phyloP scores from a whole-genome alignment of 108 stramenopile species.

The Nannochloropsis granulata region DNA sequence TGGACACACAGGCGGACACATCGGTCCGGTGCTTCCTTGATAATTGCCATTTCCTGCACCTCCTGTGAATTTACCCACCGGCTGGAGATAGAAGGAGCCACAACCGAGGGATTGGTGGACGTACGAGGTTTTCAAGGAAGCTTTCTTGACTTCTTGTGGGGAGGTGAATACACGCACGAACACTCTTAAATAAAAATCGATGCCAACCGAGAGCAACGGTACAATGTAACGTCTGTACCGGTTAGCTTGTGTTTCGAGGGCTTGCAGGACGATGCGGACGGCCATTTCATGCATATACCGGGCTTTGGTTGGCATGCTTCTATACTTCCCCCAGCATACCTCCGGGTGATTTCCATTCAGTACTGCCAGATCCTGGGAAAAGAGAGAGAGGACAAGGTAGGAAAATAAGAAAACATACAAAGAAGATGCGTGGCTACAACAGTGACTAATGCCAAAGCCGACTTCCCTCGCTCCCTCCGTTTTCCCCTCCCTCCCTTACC shows the following conservation, averaged over 20 bases:
- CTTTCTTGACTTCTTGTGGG: constrained; percentile 62
- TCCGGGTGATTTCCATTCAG: constrained; percentile 82
- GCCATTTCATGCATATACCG: constrained; percentile 90
- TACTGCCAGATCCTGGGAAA: constrained; percentile 1
- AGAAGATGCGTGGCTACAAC: too few relatives aligned
- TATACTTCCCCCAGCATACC: constrained; percentile 81
- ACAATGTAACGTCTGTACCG: constrained; percentile 68
- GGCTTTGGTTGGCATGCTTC: constrained; percentile 59
- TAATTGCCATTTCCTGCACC: not conserved
- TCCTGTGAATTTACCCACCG: constrained; percentile 29
- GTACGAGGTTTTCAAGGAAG: constrained; percentile 60
- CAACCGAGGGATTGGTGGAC: constrained; percentile 83
- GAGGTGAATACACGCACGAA: constrained; percentile 86
- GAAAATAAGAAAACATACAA: too few relatives aligned
- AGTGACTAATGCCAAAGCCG: too few relatives aligned
- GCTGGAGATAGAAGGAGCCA: constrained; percentile 69
- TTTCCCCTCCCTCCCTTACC: constrained; percentile 60
- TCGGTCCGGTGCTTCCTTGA: not conserved
- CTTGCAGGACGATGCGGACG: constrained; percentile 71
- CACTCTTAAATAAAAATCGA: constrained; percentile 91
- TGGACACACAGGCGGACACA: constrained; percentile 22
- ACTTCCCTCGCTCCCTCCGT: not conserved
- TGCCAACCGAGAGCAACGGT: constrained; percentile 78
- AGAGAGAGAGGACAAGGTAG: too few relatives aligned
- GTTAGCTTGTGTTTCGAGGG: constrained; percentile 60